Base-by-base conservation (phyloP, 768 basidiomycete species). In the Ramaria sp. region DNA sequence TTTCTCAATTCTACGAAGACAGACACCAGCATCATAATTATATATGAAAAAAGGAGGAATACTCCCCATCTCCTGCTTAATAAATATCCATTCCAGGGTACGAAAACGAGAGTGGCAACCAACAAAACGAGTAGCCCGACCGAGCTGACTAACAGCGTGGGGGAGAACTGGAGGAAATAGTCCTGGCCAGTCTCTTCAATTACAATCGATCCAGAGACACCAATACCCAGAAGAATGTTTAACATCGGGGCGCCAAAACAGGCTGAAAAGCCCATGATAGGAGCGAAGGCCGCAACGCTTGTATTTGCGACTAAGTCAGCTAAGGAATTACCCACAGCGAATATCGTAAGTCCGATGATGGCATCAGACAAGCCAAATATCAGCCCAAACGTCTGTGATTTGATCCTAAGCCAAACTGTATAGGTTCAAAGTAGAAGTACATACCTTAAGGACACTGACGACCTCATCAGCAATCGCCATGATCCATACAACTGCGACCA, bases 381-480 rank as follows among this genome's bases (percentile, higher is more conserved):
- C 64, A 85, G 79, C 5, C 95, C 96, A 60, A 96, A 85, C 0
- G 90, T 85, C 92, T 97, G 59, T 39, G 47, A n/a, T 16, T n/a
- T 24, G 30, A 34, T 30, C 36, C n/a, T 1, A 20, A 12, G 28
- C 16, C 10, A 45, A 18, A 28, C 32, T 8, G 34, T 6, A 18
- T 28, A 42, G 45, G 22, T 13, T 9, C 25, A n/a, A 53, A 8
- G 1, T 3, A 60, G 24, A 50, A 8, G 1, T 3, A 60, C 77
- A 55, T 43, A 94, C 94, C 72, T 86, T 83, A 9, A 98, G 76
- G 10, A 97, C 83, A 47, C 85, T 78, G 28, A 98, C 92, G 1
- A 95, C 92, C 65, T 97, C 94, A 65, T 96, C 93, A 1, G 94
- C 93, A 47, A 98, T 93, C 5, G 88, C 92, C 82, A 97, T 94